Base-by-base conservation (phyloP, 2,329 filamentous ascomycete genomes). In the Paecilomyces fulvus region DNA sequence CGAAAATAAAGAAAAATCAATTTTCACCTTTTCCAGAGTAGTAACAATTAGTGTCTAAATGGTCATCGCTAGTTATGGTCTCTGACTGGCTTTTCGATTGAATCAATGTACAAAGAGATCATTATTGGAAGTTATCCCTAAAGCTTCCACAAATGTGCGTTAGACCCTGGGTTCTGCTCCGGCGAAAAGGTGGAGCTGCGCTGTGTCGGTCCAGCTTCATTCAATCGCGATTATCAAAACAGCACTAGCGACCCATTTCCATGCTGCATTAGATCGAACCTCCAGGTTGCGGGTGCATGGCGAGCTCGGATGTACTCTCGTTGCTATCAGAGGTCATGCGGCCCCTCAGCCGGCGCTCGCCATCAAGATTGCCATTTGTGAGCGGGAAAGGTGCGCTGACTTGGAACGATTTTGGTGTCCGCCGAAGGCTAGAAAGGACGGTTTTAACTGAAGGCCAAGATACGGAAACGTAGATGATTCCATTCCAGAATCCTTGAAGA, bases 401-500 rank as follows among this genome's bases (percentile, higher is more conserved):
- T 28, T 25, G 11, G 4, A 30, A 33, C 12, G 54, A n/a, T 11
- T 25, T 48, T 14, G 23, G 37, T 21, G 17, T 28, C 10, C 31
- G 49, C 1, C 53, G 50, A 28, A 54, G 30, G n/a, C 23, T 50
- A 30, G 37, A n/a, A 28, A 54, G 12, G 11, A 59, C 28, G 30
- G 73, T 71, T 66, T 79, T 80, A 66, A 84, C 85, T 0, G 85
- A 85, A 52, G 80, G 72, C 78, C 84, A 83, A 5, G 86, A 89
- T 1, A 87, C 90, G 10, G 82, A 79, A 14, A 84, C 73, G 71
- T 94, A 95, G 62, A 95, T 90, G 57, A 88, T 70, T 17, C 85
- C 83, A 68, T 95, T 95, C 89, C 89, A 94, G 65, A 92, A 88
- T 0, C 90, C 90, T 67, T 95, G 90, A 0, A 91, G 79, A 0